A percentile compares a stretch with the other conserved stretches of the same genome.
Conservation (phyloP, 2,329 filamentous ascomycete species). For the Epichloe bromicola region DNA sequence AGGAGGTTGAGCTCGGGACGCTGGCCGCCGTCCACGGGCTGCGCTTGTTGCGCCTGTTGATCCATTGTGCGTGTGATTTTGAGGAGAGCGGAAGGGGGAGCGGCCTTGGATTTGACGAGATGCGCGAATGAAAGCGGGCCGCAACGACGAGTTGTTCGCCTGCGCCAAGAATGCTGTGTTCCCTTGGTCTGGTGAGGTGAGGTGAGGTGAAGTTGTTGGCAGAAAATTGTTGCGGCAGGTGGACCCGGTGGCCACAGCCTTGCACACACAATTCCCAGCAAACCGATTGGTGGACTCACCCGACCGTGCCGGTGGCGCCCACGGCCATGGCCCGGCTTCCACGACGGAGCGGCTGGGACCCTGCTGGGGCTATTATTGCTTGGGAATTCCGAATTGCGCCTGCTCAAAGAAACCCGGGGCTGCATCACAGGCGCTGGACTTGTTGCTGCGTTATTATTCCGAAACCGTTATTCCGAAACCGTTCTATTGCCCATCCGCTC, state of each 20-base stretch:
- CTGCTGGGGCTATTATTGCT: background rate
- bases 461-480: too few species aligned
- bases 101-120: background rate
- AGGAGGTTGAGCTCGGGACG: conserved; percentile 18
- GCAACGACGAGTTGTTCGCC: background rate
- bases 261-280: background rate
- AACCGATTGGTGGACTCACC: background rate
- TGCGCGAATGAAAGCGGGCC: background rate
- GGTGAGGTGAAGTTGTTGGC: background rate
- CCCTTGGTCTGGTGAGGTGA: too few species aligned
- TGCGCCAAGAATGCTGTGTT: conserved; percentile 1
- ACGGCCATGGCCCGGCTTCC: background rate
- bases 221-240: conserved; percentile 2
- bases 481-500: too few species aligned
- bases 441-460: too few species aligned
- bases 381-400: background rate
- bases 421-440: too few species aligned
- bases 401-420: too few species aligned
- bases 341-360: background rate
- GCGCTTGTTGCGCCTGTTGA: conserved; percentile 12
- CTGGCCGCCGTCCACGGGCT: conserved; percentile 12
- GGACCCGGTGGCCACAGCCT: background rate
- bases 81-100: background rate
- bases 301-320: background rate
- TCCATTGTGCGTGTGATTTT: conserved; percentile 6